Conservation (phyloP, 768 basidiomycete genomes). For the Pisolithus albus region DNA sequence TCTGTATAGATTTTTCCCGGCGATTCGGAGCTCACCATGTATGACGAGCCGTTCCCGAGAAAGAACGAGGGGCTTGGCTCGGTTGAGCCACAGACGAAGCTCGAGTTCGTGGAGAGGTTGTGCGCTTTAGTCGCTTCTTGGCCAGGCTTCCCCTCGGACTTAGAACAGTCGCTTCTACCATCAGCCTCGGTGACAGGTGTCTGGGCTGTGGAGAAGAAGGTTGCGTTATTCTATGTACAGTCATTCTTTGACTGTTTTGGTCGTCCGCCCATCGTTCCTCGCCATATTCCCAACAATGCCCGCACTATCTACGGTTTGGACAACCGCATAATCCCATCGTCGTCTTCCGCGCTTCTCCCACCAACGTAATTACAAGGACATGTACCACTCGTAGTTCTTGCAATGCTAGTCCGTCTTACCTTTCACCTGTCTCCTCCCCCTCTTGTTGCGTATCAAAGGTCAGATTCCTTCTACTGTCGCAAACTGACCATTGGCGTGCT, state of each 20-base stretch:
- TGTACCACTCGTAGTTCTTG: too few species aligned
- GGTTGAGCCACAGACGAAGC: not conserved
- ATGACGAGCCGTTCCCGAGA: not conserved
- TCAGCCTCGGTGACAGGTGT: not conserved
- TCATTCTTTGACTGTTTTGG: slow-evolving; percentile 4
- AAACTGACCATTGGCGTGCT: too few species aligned
- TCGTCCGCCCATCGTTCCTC: not conserved
- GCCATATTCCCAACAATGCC: not conserved
- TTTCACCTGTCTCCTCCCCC: too few species aligned
- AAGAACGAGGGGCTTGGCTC: not conserved
- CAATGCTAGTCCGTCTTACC: too few species aligned
- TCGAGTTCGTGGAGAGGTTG: not conserved
- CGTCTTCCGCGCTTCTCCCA: too few species aligned
- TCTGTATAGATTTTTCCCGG: not conserved
- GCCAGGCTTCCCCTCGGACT: not conserved
- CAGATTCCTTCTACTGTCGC: too few species aligned
- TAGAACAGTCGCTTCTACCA: not conserved
- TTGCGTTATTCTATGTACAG: not conserved
- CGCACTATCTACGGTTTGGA: too few species aligned
- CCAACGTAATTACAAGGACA: too few species aligned
- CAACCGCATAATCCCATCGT: too few species aligned
- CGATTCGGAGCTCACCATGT: not conserved
- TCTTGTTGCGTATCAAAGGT: too few species aligned
- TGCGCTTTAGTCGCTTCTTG: not conserved
- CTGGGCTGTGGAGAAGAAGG: not conserved